Base-by-base conservation (phyloP, 768 basidiomycete genomes). In the Pulveroboletus sp. region DNA sequence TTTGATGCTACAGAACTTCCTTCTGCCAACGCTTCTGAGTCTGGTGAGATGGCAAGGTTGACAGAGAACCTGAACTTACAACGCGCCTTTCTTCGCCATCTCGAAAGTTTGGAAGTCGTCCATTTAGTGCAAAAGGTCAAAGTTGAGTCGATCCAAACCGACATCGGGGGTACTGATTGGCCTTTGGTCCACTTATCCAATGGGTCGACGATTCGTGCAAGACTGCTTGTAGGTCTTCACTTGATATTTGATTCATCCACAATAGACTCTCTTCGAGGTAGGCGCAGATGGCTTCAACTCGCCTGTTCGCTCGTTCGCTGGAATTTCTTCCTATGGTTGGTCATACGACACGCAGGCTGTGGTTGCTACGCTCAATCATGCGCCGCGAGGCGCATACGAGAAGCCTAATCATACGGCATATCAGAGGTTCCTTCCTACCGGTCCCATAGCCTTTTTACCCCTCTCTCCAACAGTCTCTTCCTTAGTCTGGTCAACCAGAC, bases 211-310 rank as follows among this genome's bases (percentile, higher is more conserved):
- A 70, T 95, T 24, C 75, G 86, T 50, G 79, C 91, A 17, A 74
- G 90, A 56, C 72, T 96, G 32, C 72, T 96, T 49, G 90, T 93
- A 58, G 70, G 77, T 71, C 13, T 14, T 17, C 46, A 26, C 21
- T 18, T 26, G 37, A 30, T 33, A 27, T 27, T 11, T 15, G 18
- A 8, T 28, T 8, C 6, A 8, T 39, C 13, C 37, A 43, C 11
- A 21, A 39, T 8, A 15, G 38, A 54, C 40, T 45, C 11, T 21
- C 43, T 46, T 43, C 33, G 38, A 92, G 89, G 82, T 98, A 31
- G 95, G 96, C 15, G 95, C 96, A 5, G 96, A 98, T 61, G 96
- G 96, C 4, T 85, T 83, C 65, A 94, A 93, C 61, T 97, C 94
- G 1, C 93, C 94, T 10, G 96, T 98, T 21, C 82, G 93, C 40